These are phyloP conservation scores for Exobasidium cylindrosporum DNA, from an alignment of 1,284 basidiomycete genomes.

Conservation along the genomic window DNA sequence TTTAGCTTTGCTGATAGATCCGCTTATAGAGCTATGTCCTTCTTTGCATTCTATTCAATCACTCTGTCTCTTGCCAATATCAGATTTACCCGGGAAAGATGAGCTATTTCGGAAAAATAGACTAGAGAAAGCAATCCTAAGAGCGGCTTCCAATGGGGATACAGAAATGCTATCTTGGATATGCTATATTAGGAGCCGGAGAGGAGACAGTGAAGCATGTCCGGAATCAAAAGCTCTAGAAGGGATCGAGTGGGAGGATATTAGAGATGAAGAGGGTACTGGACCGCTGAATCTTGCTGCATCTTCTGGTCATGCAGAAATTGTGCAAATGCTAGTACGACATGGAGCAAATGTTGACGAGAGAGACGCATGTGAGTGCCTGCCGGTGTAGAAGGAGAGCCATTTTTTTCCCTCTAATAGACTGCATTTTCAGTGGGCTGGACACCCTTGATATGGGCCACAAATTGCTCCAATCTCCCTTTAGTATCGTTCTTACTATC, in stretches of 20 bases:
- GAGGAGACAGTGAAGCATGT: slow-evolving; percentile 15
- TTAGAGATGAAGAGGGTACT: slow-evolving; percentile 37
- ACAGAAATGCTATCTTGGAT: slow-evolving; percentile 44
- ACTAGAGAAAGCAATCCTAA: slow-evolving; percentile 26
- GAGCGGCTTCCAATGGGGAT: slow-evolving; percentile 38
- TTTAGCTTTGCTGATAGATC: slow-evolving; percentile 2
- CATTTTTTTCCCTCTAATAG: not conserved
- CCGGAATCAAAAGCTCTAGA: slow-evolving; percentile 14
- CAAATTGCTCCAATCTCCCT: slow-evolving; percentile 80
- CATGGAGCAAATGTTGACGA: slow-evolving; percentile 43
- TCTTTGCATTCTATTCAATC: slow-evolving; percentile 30
- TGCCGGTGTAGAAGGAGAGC: not conserved
- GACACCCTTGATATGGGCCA: slow-evolving; percentile 93
- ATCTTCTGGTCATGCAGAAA: slow-evolving; percentile 41
- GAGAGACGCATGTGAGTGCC: slow-evolving; percentile 29
- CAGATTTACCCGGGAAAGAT: slow-evolving; percentile 1
- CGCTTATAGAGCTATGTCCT: slow-evolving; percentile 34
- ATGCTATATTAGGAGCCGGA: slow-evolving; percentile 25
- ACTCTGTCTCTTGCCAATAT: slow-evolving; percentile 19
- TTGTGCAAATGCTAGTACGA: slow-evolving; percentile 36
- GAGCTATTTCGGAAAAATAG: slow-evolving; percentile 19
- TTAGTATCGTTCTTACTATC: slow-evolving; percentile 87
- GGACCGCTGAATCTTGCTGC: slow-evolving; percentile 44
- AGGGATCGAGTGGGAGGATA: slow-evolving; percentile 15
- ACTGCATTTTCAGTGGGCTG: slow-evolving; percentile 63